Evolutionary conservation across 768 basidiomycete species (phyloP).

Genomic region (Pisolithus microcarpus): DNA sequence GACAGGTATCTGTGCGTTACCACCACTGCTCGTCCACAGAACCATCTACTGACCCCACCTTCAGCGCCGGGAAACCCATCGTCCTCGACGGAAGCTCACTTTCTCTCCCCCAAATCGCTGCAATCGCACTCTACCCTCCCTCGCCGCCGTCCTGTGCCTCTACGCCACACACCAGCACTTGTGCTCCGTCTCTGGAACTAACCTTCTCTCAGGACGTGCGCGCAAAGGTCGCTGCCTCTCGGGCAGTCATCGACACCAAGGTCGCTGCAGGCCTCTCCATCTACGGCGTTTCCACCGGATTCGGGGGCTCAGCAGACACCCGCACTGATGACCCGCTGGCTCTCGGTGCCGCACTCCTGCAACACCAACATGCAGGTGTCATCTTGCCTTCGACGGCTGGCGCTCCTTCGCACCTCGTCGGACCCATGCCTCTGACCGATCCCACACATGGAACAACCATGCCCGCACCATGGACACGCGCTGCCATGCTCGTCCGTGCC

Average conservation of each 20-base stretch:
- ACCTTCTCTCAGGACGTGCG: constrained; percentile 26
- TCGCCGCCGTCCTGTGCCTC: constrained; percentile 41
- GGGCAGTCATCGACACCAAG: constrained; percentile 58
- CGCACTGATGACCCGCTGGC: constrained; percentile 67
- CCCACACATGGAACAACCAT: constrained; percentile 62
- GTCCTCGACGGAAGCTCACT: constrained; percentile 63
- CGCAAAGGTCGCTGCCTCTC: constrained; percentile 53
- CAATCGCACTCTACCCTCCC: constrained; percentile 58
- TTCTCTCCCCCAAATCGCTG: constrained; percentile 72
- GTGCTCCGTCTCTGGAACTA: constrained; percentile 17
- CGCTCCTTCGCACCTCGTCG: constrained; percentile 5
- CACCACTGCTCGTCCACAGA: not conserved
- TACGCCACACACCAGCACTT: constrained; percentile 25
- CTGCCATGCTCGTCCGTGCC: constrained; percentile 79
- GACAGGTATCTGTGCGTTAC: constrained; percentile 52
- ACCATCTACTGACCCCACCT: constrained; percentile 1
- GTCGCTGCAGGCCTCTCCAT: constrained; percentile 61
- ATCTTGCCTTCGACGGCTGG: constrained; percentile 45
- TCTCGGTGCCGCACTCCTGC: constrained; percentile 76
- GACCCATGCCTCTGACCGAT: constrained; percentile 58
- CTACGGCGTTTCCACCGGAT: constrained; percentile 81
- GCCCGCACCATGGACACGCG: constrained; percentile 86
- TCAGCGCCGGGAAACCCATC: constrained; percentile 56
- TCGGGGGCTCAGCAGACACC: constrained; percentile 85
- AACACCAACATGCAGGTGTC: constrained; percentile 75